Evolutionary conservation across 1,284 basidiomycete species (phyloP).

Genomic region (Mrakiaceae sp.): DNA sequence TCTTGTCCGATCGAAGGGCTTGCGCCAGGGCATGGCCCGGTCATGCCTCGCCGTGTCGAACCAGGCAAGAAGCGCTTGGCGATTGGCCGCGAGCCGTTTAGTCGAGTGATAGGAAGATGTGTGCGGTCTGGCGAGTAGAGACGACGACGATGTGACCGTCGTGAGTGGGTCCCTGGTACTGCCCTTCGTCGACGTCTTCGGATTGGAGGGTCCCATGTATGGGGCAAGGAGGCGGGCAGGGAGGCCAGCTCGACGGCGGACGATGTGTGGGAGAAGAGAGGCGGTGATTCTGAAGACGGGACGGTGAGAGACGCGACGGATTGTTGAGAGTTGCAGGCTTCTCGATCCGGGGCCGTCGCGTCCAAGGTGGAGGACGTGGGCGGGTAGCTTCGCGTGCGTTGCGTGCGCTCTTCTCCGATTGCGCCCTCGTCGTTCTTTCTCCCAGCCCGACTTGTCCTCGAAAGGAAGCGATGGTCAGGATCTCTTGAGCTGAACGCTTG

Average conservation of each 20-base stretch:
- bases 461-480: too few relatives aligned
- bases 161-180: background rate
- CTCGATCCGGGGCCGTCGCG: too few relatives aligned
- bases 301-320: too few relatives aligned
- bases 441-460: too few relatives aligned
- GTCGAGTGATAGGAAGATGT: background rate
- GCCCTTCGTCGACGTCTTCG: background rate
- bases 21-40: constrained; percentile 35
- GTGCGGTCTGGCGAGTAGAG: background rate
- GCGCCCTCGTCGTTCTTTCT: too few relatives aligned
- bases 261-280: background rate
- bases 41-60: constrained; percentile 31
- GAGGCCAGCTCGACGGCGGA: background rate
- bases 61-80: constrained; percentile 29
- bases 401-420: too few relatives aligned
- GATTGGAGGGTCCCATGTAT: too few relatives aligned
- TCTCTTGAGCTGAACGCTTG: too few relatives aligned
- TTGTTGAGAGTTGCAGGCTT: too few relatives aligned
- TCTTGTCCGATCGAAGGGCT: constrained; percentile 24
- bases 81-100: background rate
- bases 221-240: background rate
- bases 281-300: background rate
- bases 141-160: background rate
- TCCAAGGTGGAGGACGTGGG: too few relatives aligned
- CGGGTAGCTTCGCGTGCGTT: too few relatives aligned